These are phyloP conservation scores for Boechera divaricarpa DNA, from an alignment of 345 rosid genomes.

Conservation along the genomic window DNA sequence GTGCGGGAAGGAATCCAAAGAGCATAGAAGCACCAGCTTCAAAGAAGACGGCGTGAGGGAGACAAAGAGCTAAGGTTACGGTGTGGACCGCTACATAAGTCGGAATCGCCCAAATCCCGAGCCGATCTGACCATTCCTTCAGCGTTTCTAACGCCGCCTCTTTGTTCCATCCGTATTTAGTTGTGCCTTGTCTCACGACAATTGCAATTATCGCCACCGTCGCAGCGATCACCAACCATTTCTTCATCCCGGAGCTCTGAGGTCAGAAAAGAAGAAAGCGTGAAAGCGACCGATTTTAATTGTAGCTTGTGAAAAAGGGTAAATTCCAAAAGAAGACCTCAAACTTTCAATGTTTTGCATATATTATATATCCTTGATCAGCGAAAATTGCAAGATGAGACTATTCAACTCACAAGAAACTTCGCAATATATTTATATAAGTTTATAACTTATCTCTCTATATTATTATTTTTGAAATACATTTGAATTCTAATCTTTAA, in stretches of 20 bases:
- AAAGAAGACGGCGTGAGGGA: conserved; percentile 87
- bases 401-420: neutral
- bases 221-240: conserved; percentile 59
- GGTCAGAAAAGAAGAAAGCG: conserved; percentile 6
- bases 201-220: conserved; percentile 46
- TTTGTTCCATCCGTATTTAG: conserved; percentile 56
- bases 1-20: conserved; percentile 86
- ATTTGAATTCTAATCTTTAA: too few relatives aligned
- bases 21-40: conserved; percentile 88
- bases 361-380: neutral
- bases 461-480: too few relatives aligned
- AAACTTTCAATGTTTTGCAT: neutral
- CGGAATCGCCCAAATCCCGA: conserved; percentile 93
- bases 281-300: neutral
- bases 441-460: neutral
- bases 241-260: conserved; percentile 48
- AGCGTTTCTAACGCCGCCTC: conserved; percentile 55
- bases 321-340: neutral
- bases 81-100: conserved; percentile 81
- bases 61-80: conserved; percentile 71
- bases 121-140: conserved; percentile 62
- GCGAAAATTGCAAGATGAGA: neutral
- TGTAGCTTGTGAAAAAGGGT: neutral
- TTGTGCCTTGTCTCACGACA: conserved; percentile 47
- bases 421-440: too few relatives aligned